Evolutionary conservation across 352 stramenopile genomes (phyloP), one percentile per base, ranked within the genome.

Genomic region (Globisporangium solare): DNA sequence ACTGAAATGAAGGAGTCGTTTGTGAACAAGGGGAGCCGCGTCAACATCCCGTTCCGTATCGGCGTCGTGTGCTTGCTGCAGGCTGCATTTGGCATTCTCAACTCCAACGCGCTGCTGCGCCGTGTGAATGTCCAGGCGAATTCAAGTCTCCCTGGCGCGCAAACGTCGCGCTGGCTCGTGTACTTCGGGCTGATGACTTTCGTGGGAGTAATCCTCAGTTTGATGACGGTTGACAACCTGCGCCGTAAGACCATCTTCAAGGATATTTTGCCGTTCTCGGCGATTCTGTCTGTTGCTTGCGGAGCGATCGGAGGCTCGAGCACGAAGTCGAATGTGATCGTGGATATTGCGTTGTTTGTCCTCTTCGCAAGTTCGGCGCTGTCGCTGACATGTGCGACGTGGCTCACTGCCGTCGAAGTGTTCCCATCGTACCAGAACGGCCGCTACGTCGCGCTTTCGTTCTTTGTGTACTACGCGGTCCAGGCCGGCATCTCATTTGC

Each of bases 161-260:
- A 89, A 60, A 91, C 78, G 22, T 91, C 81, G 12, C 76, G 76
- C 53, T 95, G 85, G 85, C 67, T 81, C 57, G 73, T 90, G 46
- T 90, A 88, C 57, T 93, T 89, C 60, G 85, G 83, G 0, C 54
- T 82, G 18, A 89, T 88, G 77, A 86, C 69, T 20, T 79, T 95
- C 41, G 40, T 88, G 5, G 86, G 86, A 20, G 67, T 81, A 1
- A 22, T 87, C 7, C 20, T 94, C 58, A 88, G 83, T 39, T 40
- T 92, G 47, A 67, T 94, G 37, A 92, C 75, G 2, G 81, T 95
- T 12, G 86, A 95, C 58, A 92, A 79, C 47, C 59, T 95, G 40
- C 83, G 82, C n/a, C 83, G 86, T 60, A 95, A 95, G 67, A 95
- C 86, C 11, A 87, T 95, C 22, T 87, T 92, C 61, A 95, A 95